Evolutionary conservation across 257 asterid genomes (phyloP).

Genomic region (Cordia subcordata): DNA sequence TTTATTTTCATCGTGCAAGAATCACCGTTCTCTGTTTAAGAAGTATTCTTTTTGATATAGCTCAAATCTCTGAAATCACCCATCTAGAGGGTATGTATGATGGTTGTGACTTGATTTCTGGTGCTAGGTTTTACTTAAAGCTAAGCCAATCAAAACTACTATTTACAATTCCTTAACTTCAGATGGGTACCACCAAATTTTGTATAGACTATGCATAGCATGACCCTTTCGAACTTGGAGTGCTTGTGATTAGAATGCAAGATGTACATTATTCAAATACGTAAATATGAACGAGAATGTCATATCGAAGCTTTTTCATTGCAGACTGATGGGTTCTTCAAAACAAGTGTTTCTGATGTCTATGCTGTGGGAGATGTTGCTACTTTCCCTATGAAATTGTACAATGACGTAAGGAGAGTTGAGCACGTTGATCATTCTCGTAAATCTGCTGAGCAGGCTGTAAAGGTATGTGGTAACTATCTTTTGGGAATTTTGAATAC

Average conservation of each 20-base stretch:
- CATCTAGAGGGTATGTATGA: too few species aligned
- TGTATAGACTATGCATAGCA: too few species aligned
- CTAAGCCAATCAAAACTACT: too few species aligned
- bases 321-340: constrained; percentile 82
- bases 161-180: too few species aligned
- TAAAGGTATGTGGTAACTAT: constrained; percentile 39
- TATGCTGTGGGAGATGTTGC: constrained; percentile 91
- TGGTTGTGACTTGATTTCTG: too few species aligned
- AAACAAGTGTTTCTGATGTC: constrained; percentile 59
- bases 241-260: too few species aligned
- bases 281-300: neutral
- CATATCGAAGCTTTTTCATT: constrained; percentile 12
- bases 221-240: too few species aligned
- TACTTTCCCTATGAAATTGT: constrained; percentile 73
- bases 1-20: neutral
- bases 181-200: too few species aligned
- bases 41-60: too few species aligned
- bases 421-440: constrained; percentile 87
- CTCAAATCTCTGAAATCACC: too few species aligned
- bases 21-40: neutral
- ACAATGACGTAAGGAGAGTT: constrained; percentile 68
- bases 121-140: too few species aligned
- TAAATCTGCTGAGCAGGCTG: constrained; percentile 90
- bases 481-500: neutral
- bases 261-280: too few species aligned